phyloP scores from a whole-genome alignment of 345 rosid genomes.

The Linum tenue region DNA sequence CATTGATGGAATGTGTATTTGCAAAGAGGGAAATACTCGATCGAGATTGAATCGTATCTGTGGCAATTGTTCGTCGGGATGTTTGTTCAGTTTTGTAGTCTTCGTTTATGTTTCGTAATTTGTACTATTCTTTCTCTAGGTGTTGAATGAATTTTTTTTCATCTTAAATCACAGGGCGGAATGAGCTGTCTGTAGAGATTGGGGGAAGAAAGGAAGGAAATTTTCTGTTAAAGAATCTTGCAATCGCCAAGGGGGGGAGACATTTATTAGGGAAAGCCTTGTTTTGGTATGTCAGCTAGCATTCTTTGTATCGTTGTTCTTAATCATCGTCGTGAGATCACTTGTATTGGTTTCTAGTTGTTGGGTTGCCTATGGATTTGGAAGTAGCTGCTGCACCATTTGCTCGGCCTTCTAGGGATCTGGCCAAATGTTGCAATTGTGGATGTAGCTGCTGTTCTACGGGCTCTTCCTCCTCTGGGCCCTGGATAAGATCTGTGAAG shows the following conservation, averaged over 20 bases:
- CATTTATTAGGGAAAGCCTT: neutral
- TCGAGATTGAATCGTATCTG: too few relatives aligned
- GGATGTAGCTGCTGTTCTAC: slow-evolving; percentile 47
- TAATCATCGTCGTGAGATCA: neutral
- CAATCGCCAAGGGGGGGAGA: neutral
- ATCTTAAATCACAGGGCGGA: neutral
- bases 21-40: too few relatives aligned
- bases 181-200: neutral
- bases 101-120: too few relatives aligned
- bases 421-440: slow-evolving; percentile 47
- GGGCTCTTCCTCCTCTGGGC: slow-evolving; percentile 15
- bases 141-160: neutral
- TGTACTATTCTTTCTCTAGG: too few relatives aligned
- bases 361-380: slow-evolving; percentile 47
- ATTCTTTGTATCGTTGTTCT: neutral
- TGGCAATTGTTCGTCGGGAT: too few relatives aligned
- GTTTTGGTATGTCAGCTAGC: neutral
- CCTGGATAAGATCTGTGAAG: slow-evolving; percentile 65
- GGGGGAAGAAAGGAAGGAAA: neutral
- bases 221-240: neutral
- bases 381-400: slow-evolving; percentile 25
- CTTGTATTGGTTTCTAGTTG: too few relatives aligned
- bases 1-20: too few relatives aligned
- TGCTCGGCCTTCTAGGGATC: slow-evolving; percentile 17
- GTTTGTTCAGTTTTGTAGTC: too few relatives aligned